Percentiles rank a stretch among this genome's conserved stretches.
These are phyloP conservation scores for Sistotremastrum niveocremeum DNA, from an alignment of 768 basidiomycete species.

Conservation along the genomic window DNA sequence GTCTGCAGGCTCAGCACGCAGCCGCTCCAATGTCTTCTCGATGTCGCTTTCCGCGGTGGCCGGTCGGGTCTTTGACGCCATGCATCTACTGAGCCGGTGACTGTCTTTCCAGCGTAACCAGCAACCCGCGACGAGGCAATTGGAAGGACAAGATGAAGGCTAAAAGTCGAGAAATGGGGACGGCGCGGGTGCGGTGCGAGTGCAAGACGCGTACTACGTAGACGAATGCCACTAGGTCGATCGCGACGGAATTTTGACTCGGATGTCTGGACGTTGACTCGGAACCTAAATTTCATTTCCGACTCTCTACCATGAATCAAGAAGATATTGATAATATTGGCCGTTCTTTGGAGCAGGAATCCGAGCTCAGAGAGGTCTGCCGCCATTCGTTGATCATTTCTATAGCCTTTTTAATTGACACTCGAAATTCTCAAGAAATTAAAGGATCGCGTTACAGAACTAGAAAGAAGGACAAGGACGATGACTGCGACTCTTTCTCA, in stretches of 20 bases:
- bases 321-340: constrained; percentile 45
- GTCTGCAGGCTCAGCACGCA: constrained; percentile 47
- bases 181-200: not conserved
- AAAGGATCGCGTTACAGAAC: constrained; percentile 56
- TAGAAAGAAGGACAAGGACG: constrained; percentile 62
- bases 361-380: constrained; percentile 50
- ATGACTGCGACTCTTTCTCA: constrained; percentile 69
- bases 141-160: too few relatives aligned
- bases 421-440: constrained; percentile 43
- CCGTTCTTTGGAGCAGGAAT: constrained; percentile 45
- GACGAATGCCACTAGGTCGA: not conserved
- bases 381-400: not conserved
- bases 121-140: too few relatives aligned
- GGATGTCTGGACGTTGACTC: not conserved
- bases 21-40: constrained; percentile 33
- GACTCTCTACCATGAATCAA: constrained; percentile 34
- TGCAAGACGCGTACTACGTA: not conserved
- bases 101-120: too few relatives aligned
- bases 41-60: constrained; percentile 23
- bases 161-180: too few relatives aligned
- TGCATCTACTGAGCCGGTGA: not conserved
- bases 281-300: not conserved
- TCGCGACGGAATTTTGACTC: not conserved
- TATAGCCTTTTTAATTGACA: constrained; percentile 1
- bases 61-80: not conserved